Evolutionary conservation across 2,329 filamentous ascomycete genomes (phyloP).

Genomic region (Epichloe amarillans): DNA sequence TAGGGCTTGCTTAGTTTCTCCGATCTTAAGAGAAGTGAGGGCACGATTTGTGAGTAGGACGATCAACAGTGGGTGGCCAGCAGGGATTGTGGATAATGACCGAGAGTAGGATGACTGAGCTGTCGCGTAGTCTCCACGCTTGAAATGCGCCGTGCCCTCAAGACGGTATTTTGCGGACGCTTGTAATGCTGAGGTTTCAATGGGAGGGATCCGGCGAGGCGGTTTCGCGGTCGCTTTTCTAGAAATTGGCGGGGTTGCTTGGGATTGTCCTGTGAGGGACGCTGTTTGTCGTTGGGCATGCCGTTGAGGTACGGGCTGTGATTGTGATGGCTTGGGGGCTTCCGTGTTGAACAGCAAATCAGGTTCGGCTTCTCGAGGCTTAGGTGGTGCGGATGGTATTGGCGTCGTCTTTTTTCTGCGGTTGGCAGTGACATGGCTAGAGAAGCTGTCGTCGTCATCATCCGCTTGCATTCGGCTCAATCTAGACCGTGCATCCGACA

Average conservation of each 20-base stretch:
- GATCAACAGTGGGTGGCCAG: slow-evolving; percentile 69
- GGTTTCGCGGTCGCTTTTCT: slow-evolving; percentile 32
- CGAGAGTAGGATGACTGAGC: slow-evolving; percentile 73
- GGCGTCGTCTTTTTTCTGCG: slow-evolving; percentile 58
- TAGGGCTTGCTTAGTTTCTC: slow-evolving; percentile 79
- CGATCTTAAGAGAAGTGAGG: slow-evolving; percentile 79
- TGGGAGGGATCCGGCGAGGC: slow-evolving; percentile 47
- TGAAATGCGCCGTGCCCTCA: slow-evolving; percentile 79
- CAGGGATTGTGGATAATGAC: slow-evolving; percentile 62
- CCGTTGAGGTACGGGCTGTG: slow-evolving; percentile 23
- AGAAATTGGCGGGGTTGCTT: slow-evolving; percentile 18
- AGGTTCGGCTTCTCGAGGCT: slow-evolving; percentile 28
- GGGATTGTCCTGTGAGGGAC: slow-evolving; percentile 17
- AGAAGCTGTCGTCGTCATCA: slow-evolving; percentile 61
- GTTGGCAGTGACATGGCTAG: slow-evolving; percentile 79
- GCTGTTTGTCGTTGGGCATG: slow-evolving; percentile 21
- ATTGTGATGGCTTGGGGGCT: slow-evolving; percentile 20
- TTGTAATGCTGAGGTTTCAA: slow-evolving; percentile 57
- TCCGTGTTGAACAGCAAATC: slow-evolving; percentile 49
- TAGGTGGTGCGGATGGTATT: slow-evolving; percentile 28
- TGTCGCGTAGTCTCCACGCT: slow-evolving; percentile 79
- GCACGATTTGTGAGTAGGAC: slow-evolving; percentile 87
- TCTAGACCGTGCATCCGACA: slow-evolving; percentile 31
- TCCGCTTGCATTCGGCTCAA: slow-evolving; percentile 50
- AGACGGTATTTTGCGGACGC: slow-evolving; percentile 67